phyloP scores from a whole-genome alignment of 1,284 basidiomycete genomes.

The Leccinum subrobustum region DNA sequence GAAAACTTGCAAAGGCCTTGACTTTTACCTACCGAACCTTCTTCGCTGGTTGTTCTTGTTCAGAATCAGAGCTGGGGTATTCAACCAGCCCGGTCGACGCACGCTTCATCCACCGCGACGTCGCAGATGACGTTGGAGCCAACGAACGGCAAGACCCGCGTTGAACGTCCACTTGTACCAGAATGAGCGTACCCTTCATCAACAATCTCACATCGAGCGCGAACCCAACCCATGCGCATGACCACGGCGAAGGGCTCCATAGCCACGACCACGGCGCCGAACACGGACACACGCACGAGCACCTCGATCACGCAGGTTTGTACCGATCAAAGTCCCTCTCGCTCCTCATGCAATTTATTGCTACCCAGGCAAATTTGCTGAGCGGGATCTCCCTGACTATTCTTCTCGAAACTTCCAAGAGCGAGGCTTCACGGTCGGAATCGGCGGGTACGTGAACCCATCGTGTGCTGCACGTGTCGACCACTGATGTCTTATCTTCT shows the following conservation, averaged over 20 bases:
- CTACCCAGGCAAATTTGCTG: constrained; percentile 80
- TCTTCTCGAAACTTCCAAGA: constrained; percentile 84
- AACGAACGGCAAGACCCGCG: constrained; percentile 20
- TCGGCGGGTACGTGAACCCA: constrained; percentile 77
- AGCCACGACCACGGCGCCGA: constrained; percentile 52
- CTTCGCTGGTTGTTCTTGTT: constrained; percentile 5
- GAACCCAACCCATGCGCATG: constrained; percentile 41
- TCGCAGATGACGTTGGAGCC: not conserved
- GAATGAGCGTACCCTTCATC: constrained; percentile 70
- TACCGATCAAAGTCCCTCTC: not conserved
- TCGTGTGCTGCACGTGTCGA: not conserved
- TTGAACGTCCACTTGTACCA: not conserved
- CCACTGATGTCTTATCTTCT: constrained; percentile 6
- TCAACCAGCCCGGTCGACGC: constrained; percentile 23
- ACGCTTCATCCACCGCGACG: constrained; percentile 27
- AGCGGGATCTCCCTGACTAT: constrained; percentile 92
- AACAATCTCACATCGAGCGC: constrained; percentile 52
- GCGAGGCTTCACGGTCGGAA: constrained; percentile 94
- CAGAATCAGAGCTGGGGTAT: constrained; percentile 37
- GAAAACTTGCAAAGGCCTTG: not conserved
- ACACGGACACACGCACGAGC: constrained; percentile 91
- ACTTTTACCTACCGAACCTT: not conserved
- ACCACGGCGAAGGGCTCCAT: constrained; percentile 29
- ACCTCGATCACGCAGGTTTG: constrained; percentile 82
- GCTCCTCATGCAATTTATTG: constrained; percentile 7